Evolutionary conservation across 495 filamentous ascomycete genomes (phyloP).

Genomic region (Neurospora sp.): DNA sequence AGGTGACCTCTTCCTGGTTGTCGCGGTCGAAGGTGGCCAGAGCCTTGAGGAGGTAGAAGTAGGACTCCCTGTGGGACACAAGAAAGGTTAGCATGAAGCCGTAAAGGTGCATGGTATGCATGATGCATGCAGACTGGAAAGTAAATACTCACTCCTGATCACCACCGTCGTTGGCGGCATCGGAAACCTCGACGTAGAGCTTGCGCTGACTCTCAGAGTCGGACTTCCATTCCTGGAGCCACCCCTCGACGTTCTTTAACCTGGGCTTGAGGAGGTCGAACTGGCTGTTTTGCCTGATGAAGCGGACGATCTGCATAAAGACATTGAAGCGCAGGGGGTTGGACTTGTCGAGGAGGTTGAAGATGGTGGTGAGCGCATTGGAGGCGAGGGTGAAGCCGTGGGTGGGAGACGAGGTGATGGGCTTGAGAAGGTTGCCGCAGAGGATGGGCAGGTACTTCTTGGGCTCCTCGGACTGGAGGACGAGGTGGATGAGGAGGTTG

Average conservation of each 20-base stretch:
- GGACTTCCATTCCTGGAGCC: slow-evolving; percentile 76
- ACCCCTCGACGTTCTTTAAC: slow-evolving; percentile 65
- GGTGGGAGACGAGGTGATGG: slow-evolving; percentile 71
- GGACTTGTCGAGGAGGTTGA: slow-evolving; percentile 75
- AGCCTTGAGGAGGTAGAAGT: slow-evolving; percentile 72
- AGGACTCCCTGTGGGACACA: slow-evolving; percentile 45
- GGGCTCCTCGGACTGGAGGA: slow-evolving; percentile 70
- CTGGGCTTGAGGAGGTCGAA: slow-evolving; percentile 75
- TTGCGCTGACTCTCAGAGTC: slow-evolving; percentile 72
- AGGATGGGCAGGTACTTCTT: slow-evolving; percentile 78
- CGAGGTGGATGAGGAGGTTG: slow-evolving; percentile 89
- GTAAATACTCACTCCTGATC: slow-evolving; percentile 52
- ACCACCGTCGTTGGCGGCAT: slow-evolving; percentile 63
- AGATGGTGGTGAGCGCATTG: slow-evolving; percentile 83
- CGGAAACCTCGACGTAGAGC: slow-evolving; percentile 67
- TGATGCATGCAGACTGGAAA: neutral
- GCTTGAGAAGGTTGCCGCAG: slow-evolving; percentile 77
- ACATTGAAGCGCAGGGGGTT: slow-evolving; percentile 81
- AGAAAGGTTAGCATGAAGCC: slow-evolving; percentile 9
- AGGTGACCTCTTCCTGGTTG: slow-evolving; percentile 44
- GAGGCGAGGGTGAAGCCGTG: slow-evolving; percentile 79
- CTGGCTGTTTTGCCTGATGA: slow-evolving; percentile 59
- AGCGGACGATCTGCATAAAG: slow-evolving; percentile 69
- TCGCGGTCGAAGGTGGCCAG: slow-evolving; percentile 73
- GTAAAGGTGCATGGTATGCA: neutral